Percentiles rank a stretch among this genome's conserved stretches.
Conservation (phyloP, 2,329 filamentous ascomycete species). For the Sarocladiaceae sp. region DNA sequence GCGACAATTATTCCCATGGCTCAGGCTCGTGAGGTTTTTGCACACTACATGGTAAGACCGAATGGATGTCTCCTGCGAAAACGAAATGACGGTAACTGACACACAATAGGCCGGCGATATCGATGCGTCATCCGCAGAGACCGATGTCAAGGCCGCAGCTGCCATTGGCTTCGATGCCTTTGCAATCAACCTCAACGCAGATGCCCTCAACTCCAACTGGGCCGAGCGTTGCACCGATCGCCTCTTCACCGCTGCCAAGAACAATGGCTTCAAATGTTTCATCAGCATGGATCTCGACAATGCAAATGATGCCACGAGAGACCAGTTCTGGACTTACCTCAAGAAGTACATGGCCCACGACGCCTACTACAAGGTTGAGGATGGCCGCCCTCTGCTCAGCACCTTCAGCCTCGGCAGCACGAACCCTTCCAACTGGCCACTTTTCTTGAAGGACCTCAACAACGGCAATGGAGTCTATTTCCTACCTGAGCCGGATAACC, state of each 20-base stretch:
- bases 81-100: too few relatives aligned
- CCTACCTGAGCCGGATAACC: constrained; percentile 12
- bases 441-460: background rate
- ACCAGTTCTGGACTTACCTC: constrained; percentile 6
- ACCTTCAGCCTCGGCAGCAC: constrained; percentile 12
- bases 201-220: constrained; percentile 12
- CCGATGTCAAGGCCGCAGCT: constrained; percentile 15
- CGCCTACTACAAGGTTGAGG: constrained; percentile 10
- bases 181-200: constrained; percentile 26
- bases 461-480: constrained; percentile 12
- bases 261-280: constrained; percentile 14
- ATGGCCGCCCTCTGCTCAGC: constrained; percentile 10
- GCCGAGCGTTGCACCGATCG: constrained; percentile 5
- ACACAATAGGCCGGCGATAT: constrained; percentile 7
- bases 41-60: constrained; percentile 13
- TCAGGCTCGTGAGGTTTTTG: constrained; percentile 4
- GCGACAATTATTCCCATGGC: background rate
- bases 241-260: constrained; percentile 11
- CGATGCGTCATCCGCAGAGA: constrained; percentile 9
- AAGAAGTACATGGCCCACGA: constrained; percentile 8
- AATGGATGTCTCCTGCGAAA: too few relatives aligned
- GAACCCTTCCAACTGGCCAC: constrained; percentile 1
- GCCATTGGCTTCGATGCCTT: constrained; percentile 24
- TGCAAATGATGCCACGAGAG: constrained; percentile 5
- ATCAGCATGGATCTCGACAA: constrained; percentile 14